Evolutionary conservation across 1,284 basidiomycete genomes (phyloP).

Genomic region (Ceraceosorus bombacis): DNA sequence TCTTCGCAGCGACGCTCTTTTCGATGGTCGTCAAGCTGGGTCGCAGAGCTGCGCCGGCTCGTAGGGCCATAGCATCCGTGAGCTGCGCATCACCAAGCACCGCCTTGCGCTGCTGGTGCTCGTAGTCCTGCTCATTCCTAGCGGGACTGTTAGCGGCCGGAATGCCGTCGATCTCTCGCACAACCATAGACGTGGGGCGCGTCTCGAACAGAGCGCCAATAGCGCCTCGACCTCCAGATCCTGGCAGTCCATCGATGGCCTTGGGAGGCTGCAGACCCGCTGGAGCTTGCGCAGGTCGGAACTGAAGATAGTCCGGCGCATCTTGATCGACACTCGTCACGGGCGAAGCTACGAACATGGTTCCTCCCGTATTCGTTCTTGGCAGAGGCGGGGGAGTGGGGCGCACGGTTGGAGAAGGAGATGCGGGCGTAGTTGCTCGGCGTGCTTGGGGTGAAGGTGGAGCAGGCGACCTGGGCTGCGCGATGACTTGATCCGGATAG

Average conservation of each 20-base stretch:
- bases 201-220: conserved; percentile 33
- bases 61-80: neutral
- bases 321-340: conserved; percentile 2
- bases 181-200: conserved; percentile 34
- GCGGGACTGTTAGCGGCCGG: neutral
- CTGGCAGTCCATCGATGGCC: conserved; percentile 36
- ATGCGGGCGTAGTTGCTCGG: conserved; percentile 6
- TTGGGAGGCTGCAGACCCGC: conserved; percentile 6
- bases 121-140: too few relatives aligned
- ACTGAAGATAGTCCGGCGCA: conserved; percentile 30
- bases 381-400: conserved; percentile 19
- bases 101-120: neutral
- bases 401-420: conserved; percentile 7
- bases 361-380: conserved; percentile 35
- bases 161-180: conserved; percentile 17
- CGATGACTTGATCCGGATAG: neutral
- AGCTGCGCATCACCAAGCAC: conserved; percentile 12
- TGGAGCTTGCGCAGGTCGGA: conserved; percentile 14
- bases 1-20: conserved; percentile 80
- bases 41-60: conserved; percentile 20
- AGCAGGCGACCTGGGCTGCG: neutral
- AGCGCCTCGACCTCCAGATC: conserved; percentile 9
- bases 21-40: conserved; percentile 77
- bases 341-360: conserved; percentile 22
- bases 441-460: conserved; percentile 10